These are phyloP conservation scores for Pyrenophora tritici-repentis DNA, from an alignment of 2,329 filamentous ascomycete species.

Conservation along the genomic window DNA sequence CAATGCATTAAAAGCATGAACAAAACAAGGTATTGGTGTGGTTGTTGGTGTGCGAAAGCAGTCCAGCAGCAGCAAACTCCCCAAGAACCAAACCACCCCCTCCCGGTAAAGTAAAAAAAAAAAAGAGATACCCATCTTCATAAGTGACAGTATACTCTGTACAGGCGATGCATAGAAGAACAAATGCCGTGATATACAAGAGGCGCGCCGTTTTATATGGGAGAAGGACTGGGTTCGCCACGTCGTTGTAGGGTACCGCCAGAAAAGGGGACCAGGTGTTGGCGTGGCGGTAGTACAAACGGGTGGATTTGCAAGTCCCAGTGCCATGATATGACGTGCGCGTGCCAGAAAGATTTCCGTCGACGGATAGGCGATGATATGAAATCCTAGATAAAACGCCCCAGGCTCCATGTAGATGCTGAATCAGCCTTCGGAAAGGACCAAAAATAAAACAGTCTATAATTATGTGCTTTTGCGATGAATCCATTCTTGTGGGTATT, in stretches of 20 bases:
- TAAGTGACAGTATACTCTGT: constrained; percentile 16
- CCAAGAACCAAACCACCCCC: neutral
- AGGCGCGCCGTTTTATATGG: constrained; percentile 26
- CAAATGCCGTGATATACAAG: constrained; percentile 31
- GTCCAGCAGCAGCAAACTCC: neutral
- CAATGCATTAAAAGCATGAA: constrained; percentile 2
- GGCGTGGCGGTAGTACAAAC: neutral
- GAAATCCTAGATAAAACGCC: constrained; percentile 24
- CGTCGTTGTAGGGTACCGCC: constrained; percentile 10
- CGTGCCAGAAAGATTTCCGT: constrained; percentile 3
- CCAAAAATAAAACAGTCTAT: constrained; percentile 32
- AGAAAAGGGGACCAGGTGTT: neutral
- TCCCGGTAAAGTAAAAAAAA: neutral
- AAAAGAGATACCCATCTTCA: neutral
- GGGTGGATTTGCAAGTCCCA: neutral
- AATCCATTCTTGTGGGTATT: constrained; percentile 31
- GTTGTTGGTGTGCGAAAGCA: too few species aligned
- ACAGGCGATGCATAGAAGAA: constrained; percentile 30
- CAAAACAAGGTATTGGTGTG: too few species aligned
- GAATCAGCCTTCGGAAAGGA: constrained; percentile 16
- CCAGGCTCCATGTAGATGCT: constrained; percentile 33
- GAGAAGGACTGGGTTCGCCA: constrained; percentile 10
- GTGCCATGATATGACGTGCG: neutral
- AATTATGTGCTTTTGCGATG: constrained; percentile 35
- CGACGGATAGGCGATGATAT: constrained; percentile 14